Evolutionary conservation across 2,329 filamentous ascomycete species (phyloP), one percentile per base, ranked within the genome.

Genomic region (Fusarium hainanense): DNA sequence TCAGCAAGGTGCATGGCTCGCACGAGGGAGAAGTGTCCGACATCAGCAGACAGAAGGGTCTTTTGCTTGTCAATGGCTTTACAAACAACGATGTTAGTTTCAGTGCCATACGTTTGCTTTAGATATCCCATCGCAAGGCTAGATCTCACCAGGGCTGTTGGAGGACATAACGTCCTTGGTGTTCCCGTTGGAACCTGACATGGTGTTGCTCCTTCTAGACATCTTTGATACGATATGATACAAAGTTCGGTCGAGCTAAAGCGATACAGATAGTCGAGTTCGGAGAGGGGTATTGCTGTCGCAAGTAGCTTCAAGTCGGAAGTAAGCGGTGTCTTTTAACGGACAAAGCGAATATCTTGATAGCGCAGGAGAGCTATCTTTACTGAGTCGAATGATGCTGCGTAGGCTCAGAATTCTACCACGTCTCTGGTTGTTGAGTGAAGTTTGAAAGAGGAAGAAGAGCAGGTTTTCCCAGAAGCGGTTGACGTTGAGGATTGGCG

Each of bases 1-100:
- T 97, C 89, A 70, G 94, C 90, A 77, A 97, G 85, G 79, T 97
- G 90, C 79, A 96, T 87, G 58, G 89, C 89, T 63, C 85, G 85
- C 47, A 91, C 82, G 67, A 91, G 84, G 43, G 88, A 89, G 80
- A 94, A 94, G 83, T 94, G 92, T 41, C 91, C 90, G 10, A 87
- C 87, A 68, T 93, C 87, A 69, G 88, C 84, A 58, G 88, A 89
- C 44, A 94, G 86, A 46, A 94, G 87, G 71, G 87, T 86, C 78
- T 90, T 92, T 81, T 94, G 92, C 84, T 93, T 94, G 80, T 94
- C 90, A 72, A 88, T 83, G 51, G 85, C 89, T 92, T 46, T 16
- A 41, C 9, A 18, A 16, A 43, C 23, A 30, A 46, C n/a, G 46
- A 42, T 47, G 44, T 62, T 47, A 66, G 68, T 30, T 47, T 58